Base-by-base conservation (phyloP, 2,329 filamentous ascomycete species). In the Seiridium unicorne region DNA sequence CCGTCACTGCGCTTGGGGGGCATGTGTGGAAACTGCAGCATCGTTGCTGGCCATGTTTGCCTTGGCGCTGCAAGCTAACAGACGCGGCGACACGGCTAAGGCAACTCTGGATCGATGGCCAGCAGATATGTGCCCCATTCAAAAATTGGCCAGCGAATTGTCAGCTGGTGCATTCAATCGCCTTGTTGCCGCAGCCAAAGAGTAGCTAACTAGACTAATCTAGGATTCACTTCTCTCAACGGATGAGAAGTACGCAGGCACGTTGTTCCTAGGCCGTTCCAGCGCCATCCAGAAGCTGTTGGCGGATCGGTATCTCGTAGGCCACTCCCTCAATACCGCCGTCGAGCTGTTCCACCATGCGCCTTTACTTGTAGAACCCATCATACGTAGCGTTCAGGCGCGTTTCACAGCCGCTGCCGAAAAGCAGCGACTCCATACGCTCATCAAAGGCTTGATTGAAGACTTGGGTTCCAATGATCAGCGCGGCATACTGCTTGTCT, bases 51-150 rank as follows among this genome's bases (percentile, higher is more conserved):
- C 46, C 11, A 18, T 51, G 5, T 58, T 58, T 38, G 34, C 56
- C n/a, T 11, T 58, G 13, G 46, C 56, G 11, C 46, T 58, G 9
- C 10, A 51, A n/a, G 36, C 35, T 26, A 32, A 36, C 8, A 10
- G 44, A 10, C 8, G 4, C 11, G 56, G 56, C 10, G n/a, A 26
- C 31, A 51, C 11, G 18, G 46, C 18, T 11, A 47, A 58, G 38
- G 46, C 10, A 5, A 9, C 48, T 11, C 13, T 58, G 32, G 56
- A 58, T 44, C 35, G 32, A n/a, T 58, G 56, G 56, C 46, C 51
- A 31, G 47, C 44, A 36, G 55, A 13, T 9, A 6, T 35, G 3
- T 38, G 34, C 38, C 13, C 40, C 10, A 48, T 26, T n/a, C 18
- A 9, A 26, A 40, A 26, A 3, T 38, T 18, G 32, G 34, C 40